Conservation (phyloP, 2,329 filamentous ascomycete species). For the Fusarium avenaceum region DNA sequence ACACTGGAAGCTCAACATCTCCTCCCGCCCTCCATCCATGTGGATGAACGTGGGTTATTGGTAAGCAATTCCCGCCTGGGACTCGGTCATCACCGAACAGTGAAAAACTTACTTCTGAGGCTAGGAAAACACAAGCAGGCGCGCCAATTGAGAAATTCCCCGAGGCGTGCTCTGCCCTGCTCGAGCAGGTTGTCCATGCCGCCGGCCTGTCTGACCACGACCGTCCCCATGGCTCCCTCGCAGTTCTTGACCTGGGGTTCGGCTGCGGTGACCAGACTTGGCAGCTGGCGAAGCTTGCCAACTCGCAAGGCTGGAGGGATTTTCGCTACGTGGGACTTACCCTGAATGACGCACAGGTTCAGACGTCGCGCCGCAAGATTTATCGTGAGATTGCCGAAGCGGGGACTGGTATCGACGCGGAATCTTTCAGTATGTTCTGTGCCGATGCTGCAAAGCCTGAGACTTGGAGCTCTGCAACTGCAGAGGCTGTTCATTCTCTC, state of each 20-base stretch:
- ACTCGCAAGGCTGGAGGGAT: conserved; percentile 36
- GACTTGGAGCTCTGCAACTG: conserved; percentile 54
- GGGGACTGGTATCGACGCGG: conserved; percentile 5
- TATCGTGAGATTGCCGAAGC: conserved; percentile 41
- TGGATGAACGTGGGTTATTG: conserved; percentile 76
- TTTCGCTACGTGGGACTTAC: conserved; percentile 68
- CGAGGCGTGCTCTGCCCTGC: conserved; percentile 63
- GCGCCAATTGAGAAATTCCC: conserved; percentile 55
- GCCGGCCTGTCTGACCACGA: conserved; percentile 56
- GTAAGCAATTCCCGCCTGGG: conserved; percentile 53
- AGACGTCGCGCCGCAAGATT: conserved; percentile 52
- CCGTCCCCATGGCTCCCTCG: conserved; percentile 39
- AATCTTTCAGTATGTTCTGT: conserved; percentile 58
- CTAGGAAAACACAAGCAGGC: conserved; percentile 52
- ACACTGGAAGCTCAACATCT: conserved; percentile 68
- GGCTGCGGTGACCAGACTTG: conserved; percentile 71
- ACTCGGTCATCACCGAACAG: neutral
- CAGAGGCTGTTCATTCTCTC: conserved; percentile 47
- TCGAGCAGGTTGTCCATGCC: conserved; percentile 61
- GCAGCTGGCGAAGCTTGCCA: conserved; percentile 55
- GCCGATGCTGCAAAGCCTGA: conserved; percentile 64
- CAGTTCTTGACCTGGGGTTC: conserved; percentile 68
- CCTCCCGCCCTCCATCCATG: conserved; percentile 63
- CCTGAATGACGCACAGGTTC: conserved; percentile 61
- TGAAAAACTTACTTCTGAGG: neutral